Percentiles rank a stretch among this genome's conserved stretches.
Conservation (phyloP, 768 basidiomycete species). For the Paxillus rubicundulus region DNA sequence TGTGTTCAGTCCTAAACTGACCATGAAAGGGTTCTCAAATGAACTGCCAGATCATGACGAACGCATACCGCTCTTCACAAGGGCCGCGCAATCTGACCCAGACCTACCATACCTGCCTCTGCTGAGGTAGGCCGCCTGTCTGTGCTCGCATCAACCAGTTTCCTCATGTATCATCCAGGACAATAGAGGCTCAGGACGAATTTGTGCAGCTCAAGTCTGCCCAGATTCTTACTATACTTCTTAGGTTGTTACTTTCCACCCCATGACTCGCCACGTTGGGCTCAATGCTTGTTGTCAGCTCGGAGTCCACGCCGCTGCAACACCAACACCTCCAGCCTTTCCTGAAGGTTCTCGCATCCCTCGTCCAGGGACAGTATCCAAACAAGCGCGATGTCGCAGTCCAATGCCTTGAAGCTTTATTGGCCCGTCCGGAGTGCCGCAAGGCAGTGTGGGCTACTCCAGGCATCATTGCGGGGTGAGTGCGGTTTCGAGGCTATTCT, state of each 20-base stretch:
- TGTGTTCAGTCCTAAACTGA: constrained; percentile 16
- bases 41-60: constrained; percentile 73
- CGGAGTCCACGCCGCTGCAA: constrained; percentile 48
- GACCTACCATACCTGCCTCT: constrained; percentile 80
- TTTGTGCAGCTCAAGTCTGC: constrained; percentile 91
- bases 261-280: not conserved
- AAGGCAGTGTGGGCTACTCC: constrained; percentile 77
- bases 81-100: constrained; percentile 59
- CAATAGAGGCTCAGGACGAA: constrained; percentile 84
- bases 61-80: constrained; percentile 73
- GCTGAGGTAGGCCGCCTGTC: constrained; percentile 50
- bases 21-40: not conserved
- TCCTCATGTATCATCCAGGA: constrained; percentile 42
- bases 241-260: constrained; percentile 53
- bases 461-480: constrained; percentile 66
- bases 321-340: constrained; percentile 58
- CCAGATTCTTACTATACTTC: constrained; percentile 83
- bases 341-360: constrained; percentile 53
- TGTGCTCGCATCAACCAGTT: not conserved
- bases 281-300: constrained; percentile 32
- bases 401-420: constrained; percentile 83
- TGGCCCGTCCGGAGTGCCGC: constrained; percentile 79
- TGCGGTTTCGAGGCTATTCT: not conserved
- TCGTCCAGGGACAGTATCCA: constrained; percentile 56
- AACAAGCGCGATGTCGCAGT: constrained; percentile 87